Evolutionary conservation across 805 yeast genomes (phyloP).

Genomic region (Candida germanica): DNA sequence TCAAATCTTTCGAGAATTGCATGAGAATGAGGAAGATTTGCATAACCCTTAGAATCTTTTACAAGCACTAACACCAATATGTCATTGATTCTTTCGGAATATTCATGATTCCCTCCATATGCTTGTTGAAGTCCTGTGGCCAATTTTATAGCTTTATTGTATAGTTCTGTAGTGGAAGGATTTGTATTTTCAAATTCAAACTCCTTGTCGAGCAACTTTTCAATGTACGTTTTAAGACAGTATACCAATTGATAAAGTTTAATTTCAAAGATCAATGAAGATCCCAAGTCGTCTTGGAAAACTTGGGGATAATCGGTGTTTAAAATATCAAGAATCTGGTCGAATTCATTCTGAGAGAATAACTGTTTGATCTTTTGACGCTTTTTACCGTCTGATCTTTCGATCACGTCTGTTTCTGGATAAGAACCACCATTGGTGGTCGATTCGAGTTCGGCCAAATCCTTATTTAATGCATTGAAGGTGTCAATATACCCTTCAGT

Average conservation of each 20-base stretch:
- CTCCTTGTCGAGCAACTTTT: slow-evolving; percentile 6
- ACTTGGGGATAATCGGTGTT: slow-evolving; percentile 16
- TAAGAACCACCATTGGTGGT: neutral
- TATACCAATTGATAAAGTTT: slow-evolving; percentile 22
- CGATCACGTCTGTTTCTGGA: slow-evolving; percentile 4
- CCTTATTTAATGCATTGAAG: slow-evolving; percentile 30
- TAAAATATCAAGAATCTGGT: slow-evolving; percentile 19
- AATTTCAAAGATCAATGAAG: slow-evolving; percentile 21
- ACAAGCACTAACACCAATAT: slow-evolving; percentile 24
- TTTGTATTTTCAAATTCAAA: slow-evolving; percentile 14
- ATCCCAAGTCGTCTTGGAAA: slow-evolving; percentile 14
- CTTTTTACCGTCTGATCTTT: slow-evolving; percentile 22
- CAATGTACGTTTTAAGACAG: slow-evolving; percentile 21
- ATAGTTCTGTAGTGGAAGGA: slow-evolving; percentile 10
- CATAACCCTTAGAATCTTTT: slow-evolving; percentile 16
- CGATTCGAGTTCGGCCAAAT: slow-evolving; percentile 21
- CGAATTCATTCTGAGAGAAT: slow-evolving; percentile 22
- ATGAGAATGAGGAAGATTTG: slow-evolving; percentile 21
- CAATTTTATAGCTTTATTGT: slow-evolving; percentile 17
- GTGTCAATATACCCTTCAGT: slow-evolving; percentile 40
- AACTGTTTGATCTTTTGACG: slow-evolving; percentile 23
- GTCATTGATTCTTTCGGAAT: slow-evolving; percentile 14
- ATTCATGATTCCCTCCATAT: slow-evolving; percentile 6
- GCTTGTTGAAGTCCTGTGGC: slow-evolving; percentile 19
- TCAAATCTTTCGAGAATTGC: slow-evolving; percentile 20